Conservation (phyloP, 2,329 filamentous ascomycete genomes). For the Sphaerulina musiva region DNA sequence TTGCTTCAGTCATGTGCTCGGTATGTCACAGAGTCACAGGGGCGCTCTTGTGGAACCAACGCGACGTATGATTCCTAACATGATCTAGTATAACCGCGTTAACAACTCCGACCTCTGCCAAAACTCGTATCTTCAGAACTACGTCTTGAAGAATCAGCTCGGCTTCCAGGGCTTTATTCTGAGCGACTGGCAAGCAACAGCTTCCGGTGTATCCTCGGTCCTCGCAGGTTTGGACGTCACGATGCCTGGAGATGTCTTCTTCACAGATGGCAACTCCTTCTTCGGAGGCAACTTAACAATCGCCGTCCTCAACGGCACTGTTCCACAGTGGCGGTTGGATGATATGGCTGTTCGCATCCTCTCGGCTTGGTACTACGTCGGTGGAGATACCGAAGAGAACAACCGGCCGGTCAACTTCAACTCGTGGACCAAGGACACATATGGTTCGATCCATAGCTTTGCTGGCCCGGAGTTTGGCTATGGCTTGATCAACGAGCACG, state of each 20-base stretch:
- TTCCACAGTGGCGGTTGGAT: constrained; percentile 28
- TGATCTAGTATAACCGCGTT: constrained; percentile 51
- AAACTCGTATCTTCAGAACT: constrained; percentile 61
- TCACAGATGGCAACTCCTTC: constrained; percentile 21
- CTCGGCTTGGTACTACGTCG: constrained; percentile 44
- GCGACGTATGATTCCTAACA: constrained; percentile 23
- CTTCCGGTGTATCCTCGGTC: constrained; percentile 27
- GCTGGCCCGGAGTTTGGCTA: constrained; percentile 50
- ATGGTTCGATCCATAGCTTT: constrained; percentile 59
- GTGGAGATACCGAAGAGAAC: constrained; percentile 46
- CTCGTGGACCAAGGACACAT: constrained; percentile 75
- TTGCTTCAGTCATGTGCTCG: constrained; percentile 50
- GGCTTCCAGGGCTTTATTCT: constrained; percentile 39
- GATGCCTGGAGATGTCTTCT: constrained; percentile 27
- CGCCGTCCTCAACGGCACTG: constrained; percentile 32
- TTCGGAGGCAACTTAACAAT: constrained; percentile 46
- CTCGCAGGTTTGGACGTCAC: constrained; percentile 31
- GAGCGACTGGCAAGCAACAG: constrained; percentile 41
- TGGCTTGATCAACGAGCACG: constrained; percentile 65
- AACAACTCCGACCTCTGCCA: constrained; percentile 54
- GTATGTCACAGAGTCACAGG: constrained; percentile 39
- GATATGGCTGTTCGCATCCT: constrained; percentile 32
- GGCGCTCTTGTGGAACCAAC: too few species aligned
- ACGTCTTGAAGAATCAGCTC: constrained; percentile 59
- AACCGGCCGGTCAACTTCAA: constrained; percentile 66